A percentile compares a stretch with the other conserved stretches of the same genome.
These are phyloP conservation scores for Macrophomina tecta DNA, from an alignment of 2,329 filamentous ascomycete species.

Conservation along the genomic window DNA sequence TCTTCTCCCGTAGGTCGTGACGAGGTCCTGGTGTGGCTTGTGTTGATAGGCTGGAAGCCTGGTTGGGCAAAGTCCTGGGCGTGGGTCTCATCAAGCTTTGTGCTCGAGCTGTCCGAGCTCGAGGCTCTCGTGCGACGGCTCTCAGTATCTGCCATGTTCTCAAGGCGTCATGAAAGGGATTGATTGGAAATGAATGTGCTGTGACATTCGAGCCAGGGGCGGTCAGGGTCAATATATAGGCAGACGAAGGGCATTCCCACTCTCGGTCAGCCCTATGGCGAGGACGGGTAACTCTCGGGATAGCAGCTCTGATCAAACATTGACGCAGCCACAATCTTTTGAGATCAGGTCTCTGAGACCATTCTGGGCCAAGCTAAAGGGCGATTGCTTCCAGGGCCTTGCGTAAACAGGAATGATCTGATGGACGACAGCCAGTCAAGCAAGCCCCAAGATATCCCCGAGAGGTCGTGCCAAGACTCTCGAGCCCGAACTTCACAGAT, in stretches of 20 bases:
- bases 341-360: background rate
- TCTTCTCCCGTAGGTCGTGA: slow-evolving; percentile 42
- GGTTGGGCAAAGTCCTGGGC: slow-evolving; percentile 23
- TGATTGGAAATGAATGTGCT: slow-evolving; percentile 15
- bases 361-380: background rate
- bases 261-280: background rate
- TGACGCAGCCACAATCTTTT: slow-evolving; percentile 20
- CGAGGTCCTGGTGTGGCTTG: slow-evolving; percentile 7
- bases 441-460: slow-evolving; percentile 27
- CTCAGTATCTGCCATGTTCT: slow-evolving; percentile 18
- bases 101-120: slow-evolving; percentile 25
- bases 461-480: slow-evolving; percentile 13
- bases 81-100: slow-evolving; percentile 19
- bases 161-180: background rate
- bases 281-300: slow-evolving; percentile 24
- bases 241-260: background rate
- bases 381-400: background rate
- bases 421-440: background rate
- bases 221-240: slow-evolving; percentile 20
- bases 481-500: slow-evolving; percentile 13
- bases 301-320: slow-evolving; percentile 3
- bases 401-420: slow-evolving; percentile 18
- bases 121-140: slow-evolving; percentile 9
- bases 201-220: background rate
- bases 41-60: slow-evolving; percentile 24